phyloP scores from a whole-genome alignment of 2,329 filamentous ascomycete genomes.

The Hypoxylon sp. region DNA sequence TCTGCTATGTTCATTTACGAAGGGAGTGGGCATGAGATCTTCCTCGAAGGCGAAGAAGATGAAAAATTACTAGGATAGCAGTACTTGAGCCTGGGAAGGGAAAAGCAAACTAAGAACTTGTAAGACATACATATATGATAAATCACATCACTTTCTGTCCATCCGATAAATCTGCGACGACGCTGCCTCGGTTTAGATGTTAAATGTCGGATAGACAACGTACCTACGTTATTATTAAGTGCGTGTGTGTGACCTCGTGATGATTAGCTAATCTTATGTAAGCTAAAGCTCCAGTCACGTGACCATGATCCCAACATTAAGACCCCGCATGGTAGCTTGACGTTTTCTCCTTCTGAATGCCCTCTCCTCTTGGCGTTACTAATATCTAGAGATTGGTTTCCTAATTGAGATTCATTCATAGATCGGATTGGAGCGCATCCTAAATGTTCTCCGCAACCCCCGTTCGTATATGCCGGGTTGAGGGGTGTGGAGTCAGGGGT shows the following conservation, averaged over 20 bases:
- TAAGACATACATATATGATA: not conserved
- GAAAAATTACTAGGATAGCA: conserved; percentile 38
- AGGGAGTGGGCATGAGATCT: conserved; percentile 73
- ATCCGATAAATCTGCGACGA: not conserved
- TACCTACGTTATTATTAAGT: too few species aligned
- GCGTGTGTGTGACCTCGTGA: too few species aligned
- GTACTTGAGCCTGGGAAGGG: not conserved
- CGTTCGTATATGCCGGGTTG: conserved; percentile 29
- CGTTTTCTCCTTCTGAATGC: too few species aligned
- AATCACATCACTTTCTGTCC: too few species aligned
- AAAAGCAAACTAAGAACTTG: too few species aligned
- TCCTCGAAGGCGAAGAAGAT: conserved; percentile 59
- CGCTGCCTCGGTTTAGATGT: too few species aligned
- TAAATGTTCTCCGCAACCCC: conserved; percentile 40
- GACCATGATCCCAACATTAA: not conserved
- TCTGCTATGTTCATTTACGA: conserved; percentile 75
- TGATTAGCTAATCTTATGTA: too few species aligned
- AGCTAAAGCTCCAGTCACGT: not conserved
- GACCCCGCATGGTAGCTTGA: not conserved
- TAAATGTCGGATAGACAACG: too few species aligned
- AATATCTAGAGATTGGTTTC: conserved; percentile 11
- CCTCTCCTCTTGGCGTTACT: not conserved
- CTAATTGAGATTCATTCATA: conserved; percentile 15
- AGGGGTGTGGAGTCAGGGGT: conserved; percentile 16
- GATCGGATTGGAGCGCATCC: conserved; percentile 42